Evolutionary conservation across 805 yeast genomes (phyloP).

Genomic region (Wickerhamiella azymoides): DNA sequence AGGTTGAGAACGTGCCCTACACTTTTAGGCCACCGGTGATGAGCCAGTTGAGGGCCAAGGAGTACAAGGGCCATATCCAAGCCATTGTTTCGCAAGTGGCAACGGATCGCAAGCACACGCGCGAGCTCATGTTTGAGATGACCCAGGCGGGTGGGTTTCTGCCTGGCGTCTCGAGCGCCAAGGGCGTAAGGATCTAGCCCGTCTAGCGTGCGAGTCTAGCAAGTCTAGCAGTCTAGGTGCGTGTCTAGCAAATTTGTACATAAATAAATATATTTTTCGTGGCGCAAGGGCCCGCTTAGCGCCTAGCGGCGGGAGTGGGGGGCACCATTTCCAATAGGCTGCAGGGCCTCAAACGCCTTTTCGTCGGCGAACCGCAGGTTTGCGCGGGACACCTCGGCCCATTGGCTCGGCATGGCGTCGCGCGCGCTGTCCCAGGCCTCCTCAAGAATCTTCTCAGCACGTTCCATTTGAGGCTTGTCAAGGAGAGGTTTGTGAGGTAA

Average conservation of each 20-base stretch:
- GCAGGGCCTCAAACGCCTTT: too few relatives aligned
- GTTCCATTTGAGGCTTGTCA: too few relatives aligned
- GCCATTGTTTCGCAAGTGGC: conserved; percentile 3
- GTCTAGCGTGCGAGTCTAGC: too few relatives aligned
- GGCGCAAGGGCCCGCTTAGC: background rate
- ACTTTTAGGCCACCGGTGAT: conserved; percentile 2
- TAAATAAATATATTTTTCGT: too few relatives aligned
- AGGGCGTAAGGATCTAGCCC: background rate
- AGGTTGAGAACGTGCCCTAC: conserved; percentile 4
- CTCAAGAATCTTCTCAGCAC: background rate
- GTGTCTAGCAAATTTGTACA: too few relatives aligned
- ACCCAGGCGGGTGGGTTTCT: background rate
- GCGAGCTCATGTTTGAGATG: background rate
- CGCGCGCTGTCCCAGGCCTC: background rate
- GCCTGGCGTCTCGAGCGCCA: background rate
- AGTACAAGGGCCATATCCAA: background rate
- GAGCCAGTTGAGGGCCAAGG: background rate
- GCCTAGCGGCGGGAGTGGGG: too few relatives aligned
- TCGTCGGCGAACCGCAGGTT: too few relatives aligned
- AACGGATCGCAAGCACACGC: background rate
- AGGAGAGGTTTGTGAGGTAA: background rate
- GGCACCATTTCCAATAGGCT: too few relatives aligned
- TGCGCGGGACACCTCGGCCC: too few relatives aligned
- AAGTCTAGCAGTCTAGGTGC: too few relatives aligned
- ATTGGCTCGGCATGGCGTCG: too few relatives aligned